Evolutionary conservation across 2,329 filamentous ascomycete species (phyloP).

Genomic region (Arthrinium puccinioides): DNA sequence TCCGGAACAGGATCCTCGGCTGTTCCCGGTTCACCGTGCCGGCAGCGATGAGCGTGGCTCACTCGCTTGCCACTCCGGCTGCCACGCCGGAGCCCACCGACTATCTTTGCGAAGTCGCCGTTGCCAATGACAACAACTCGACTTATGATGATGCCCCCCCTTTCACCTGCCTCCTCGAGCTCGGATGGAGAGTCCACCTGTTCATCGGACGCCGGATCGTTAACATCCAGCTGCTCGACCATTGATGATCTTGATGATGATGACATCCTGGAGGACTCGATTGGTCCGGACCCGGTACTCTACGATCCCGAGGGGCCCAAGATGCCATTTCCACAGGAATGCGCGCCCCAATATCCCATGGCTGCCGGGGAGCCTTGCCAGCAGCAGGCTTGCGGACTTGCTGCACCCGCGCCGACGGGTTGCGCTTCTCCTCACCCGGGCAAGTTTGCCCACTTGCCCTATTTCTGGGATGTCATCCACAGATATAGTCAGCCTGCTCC

Average conservation of each 20-base stretch:
- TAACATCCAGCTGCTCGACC: slow-evolving; percentile 46
- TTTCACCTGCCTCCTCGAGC: slow-evolving; percentile 42
- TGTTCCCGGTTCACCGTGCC: slow-evolving; percentile 67
- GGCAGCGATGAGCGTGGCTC: slow-evolving; percentile 21
- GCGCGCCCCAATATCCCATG: slow-evolving; percentile 37
- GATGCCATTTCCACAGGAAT: slow-evolving; percentile 38
- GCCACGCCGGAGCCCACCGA: slow-evolving; percentile 34
- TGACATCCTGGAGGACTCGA: slow-evolving; percentile 28
- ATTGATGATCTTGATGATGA: slow-evolving; percentile 44
- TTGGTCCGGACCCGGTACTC: slow-evolving; percentile 28
- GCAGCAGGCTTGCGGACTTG: slow-evolving; percentile 26
- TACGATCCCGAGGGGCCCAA: slow-evolving; percentile 40
- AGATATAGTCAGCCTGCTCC: slow-evolving; percentile 42
- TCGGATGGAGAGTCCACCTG: slow-evolving; percentile 34
- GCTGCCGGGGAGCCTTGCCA: slow-evolving; percentile 27
- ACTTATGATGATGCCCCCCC: slow-evolving; percentile 31
- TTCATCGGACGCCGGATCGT: slow-evolving; percentile 48
- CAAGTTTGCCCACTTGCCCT: slow-evolving; percentile 38
- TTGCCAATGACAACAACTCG: slow-evolving; percentile 30
- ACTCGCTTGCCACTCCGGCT: slow-evolving; percentile 31
- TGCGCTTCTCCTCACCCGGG: background rate
- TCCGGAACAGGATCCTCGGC: slow-evolving; percentile 67
- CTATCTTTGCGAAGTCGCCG: slow-evolving; percentile 43
- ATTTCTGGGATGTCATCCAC: slow-evolving; percentile 44
- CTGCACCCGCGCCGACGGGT: background rate